Evolutionary conservation across 306 rosid genomes (phyloP), one percentile per base, ranked within the genome.

Genomic region (Mucuna pruriens): DNA sequence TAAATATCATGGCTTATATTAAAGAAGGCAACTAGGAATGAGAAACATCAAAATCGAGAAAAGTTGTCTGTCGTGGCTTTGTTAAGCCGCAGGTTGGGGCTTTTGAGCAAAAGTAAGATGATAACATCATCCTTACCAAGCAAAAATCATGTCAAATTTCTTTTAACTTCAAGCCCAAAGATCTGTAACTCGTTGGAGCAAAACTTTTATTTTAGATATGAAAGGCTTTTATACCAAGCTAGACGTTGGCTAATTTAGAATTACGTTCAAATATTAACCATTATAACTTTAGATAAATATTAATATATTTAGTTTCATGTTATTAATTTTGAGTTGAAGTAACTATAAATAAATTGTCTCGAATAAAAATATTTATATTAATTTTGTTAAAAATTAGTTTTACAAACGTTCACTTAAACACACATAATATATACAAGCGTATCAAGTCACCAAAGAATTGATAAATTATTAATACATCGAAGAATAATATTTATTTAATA

Each of bases 21-120:
- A 33, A 29, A 61, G 29, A 29, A 29, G 6, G 1, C 20, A 51
- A 12, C 0, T 73, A 23, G 46, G 26, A 70, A 71, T 31, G 17
- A 33, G 48, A 55, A 74, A 54, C 34, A 38, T 19, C 46, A 12
- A 74, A 54, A 38, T 12, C 38, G 15, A 54, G 33, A 74, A 38
- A 55, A 6, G 71, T 64, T 64, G 16, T 9, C 19, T 49, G 31
- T 71, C 45, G 8, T 49, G 33, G 46, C 77, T 71, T 71, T 71
- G 77, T 49, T 71, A 49, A 33, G 33, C 77, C 61, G 46, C 62
- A 49, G 63, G 77, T 49, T 49, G 19, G n/a, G 63, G 77, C 45
- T 71, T 71, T 71, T 49, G 29, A 10, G 16, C 46, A 17, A 33
- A 71, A 71, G 45, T 17, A 72, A 72, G 26, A 31, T 48, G 4